Evolutionary conservation across 2,329 filamentous ascomycete genomes (phyloP).

Genomic region (Scopulariopsis brevicaulis): DNA sequence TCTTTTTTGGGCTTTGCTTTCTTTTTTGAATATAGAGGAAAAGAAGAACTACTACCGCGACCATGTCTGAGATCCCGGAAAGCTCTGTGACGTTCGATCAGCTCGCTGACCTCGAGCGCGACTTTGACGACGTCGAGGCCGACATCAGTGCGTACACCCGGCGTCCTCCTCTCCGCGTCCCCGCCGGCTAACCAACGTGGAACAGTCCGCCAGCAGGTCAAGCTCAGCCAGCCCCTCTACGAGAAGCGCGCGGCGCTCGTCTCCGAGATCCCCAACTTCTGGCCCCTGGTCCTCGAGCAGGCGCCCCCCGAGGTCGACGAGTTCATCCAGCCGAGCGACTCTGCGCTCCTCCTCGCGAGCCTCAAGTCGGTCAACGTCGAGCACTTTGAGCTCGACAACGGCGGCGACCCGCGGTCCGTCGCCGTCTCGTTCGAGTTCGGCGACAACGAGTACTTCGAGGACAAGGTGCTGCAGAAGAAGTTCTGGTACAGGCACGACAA

Average conservation of each 20-base stretch:
- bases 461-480: conserved; percentile 75
- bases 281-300: conserved; percentile 87
- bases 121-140: conserved; percentile 74
- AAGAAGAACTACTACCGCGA: neutral
- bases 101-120: conserved; percentile 67
- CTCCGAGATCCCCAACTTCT: conserved; percentile 74
- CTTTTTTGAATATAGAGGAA: neutral
- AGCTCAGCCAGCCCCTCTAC: conserved; percentile 60
- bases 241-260: conserved; percentile 62
- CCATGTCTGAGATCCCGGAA: conserved; percentile 17
- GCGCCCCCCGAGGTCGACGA: conserved; percentile 78
- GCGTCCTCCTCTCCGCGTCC: neutral
- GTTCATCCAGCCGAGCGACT: conserved; percentile 75
- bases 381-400: conserved; percentile 63
- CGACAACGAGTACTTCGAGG: conserved; percentile 72
- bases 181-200: neutral
- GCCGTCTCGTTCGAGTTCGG: conserved; percentile 67
- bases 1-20: neutral
- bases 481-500: conserved; percentile 72
- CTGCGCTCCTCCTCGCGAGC: conserved; percentile 55
- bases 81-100: conserved; percentile 57
- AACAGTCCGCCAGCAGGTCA: conserved; percentile 61
- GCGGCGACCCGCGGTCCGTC: conserved; percentile 72
- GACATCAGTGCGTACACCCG: conserved; percentile 56
- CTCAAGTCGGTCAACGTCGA: conserved; percentile 62